Evolutionary conservation across 495 filamentous ascomycete species (phyloP), one percentile per base, ranked within the genome.

Genomic region (Xylaria curta): DNA sequence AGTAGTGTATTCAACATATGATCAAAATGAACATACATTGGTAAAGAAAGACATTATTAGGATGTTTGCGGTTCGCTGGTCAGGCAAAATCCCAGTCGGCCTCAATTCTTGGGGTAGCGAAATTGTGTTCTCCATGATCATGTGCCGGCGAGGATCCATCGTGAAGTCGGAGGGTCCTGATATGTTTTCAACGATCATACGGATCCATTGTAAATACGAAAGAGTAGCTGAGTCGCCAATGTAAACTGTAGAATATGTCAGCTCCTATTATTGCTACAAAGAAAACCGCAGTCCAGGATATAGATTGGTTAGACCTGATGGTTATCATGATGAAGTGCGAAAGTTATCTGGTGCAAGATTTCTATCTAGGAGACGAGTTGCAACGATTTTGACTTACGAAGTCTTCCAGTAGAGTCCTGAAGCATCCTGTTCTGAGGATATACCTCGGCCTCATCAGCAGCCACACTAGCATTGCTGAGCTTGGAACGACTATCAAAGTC

Each of bases 201-300:
- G 90, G 51, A 93, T 87, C 69, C 91, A 85, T 73, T 93, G 90
- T 54, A 94, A 76, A 73, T 91, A 92, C 2, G 91, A 91, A 61
- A 93, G 81, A 54, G 89, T 91, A 1, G 91, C 91, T 0, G 91
- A 90, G 74, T 94, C 91, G 36, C 91, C 92, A 70, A 94, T 86
- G 73, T 93, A 94, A 61, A 89, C 84, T 88, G 58, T 51, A 15
- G 8, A 44, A 19, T 19, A 56, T 13, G 59, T 70, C 21, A 70
- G 47, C 15, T 10, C 28, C n/a, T 12, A 53, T 28, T 51, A 42
- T 49, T 24, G 12, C 17, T 60, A 49, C 13, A n/a, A 47, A 33
- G 15, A 0, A 44, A 26, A n/a, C 49, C 3, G 4, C 56, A 13
- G n/a, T 9, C 21, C 38, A 6, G 8, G 38, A 44, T 36, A 24